Conservation (phyloP, 176 grass and related monocot species). For the Zoysia japonica region DNA sequence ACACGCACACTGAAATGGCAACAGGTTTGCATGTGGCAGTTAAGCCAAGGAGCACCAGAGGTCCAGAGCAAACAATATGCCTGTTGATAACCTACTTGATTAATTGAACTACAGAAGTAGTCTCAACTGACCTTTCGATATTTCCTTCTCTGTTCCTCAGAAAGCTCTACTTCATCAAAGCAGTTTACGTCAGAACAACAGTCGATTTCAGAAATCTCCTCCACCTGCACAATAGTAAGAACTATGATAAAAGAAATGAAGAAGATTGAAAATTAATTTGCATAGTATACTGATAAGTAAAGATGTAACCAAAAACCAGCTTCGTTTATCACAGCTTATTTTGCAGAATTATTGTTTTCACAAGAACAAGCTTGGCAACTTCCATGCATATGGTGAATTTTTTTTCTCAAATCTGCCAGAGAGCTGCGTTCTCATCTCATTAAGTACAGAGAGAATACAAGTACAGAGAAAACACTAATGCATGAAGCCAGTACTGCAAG, state of each 20-base stretch:
- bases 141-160: slow-evolving; percentile 89
- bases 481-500: not conserved
- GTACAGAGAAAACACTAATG: not conserved
- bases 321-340: not conserved
- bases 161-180: slow-evolving; percentile 77
- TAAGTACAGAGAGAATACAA: no score
- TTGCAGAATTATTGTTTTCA: slow-evolving; percentile 2
- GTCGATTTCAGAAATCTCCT: slow-evolving; percentile 93
- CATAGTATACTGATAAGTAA: not conserved
- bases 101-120: slow-evolving; percentile 20
- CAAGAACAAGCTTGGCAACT: not conserved
- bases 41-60: slow-evolving; percentile 29
- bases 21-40: not conserved
- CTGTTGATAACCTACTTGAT: slow-evolving; percentile 18
- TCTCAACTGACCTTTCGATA: slow-evolving; percentile 75
- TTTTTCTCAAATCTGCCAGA: no score
- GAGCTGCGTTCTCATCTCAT: no score
- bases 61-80: not conserved
- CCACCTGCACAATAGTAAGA: slow-evolving; percentile 61
- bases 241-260: slow-evolving; percentile 1
- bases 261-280: slow-evolving; percentile 14
- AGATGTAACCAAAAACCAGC: not conserved
- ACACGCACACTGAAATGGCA: not conserved
- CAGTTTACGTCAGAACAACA: slow-evolving; percentile 59
- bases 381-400: not conserved